Evolutionary conservation across 208 protist genomes (phyloP).

Genomic region (Leishmania amazonensis): DNA sequence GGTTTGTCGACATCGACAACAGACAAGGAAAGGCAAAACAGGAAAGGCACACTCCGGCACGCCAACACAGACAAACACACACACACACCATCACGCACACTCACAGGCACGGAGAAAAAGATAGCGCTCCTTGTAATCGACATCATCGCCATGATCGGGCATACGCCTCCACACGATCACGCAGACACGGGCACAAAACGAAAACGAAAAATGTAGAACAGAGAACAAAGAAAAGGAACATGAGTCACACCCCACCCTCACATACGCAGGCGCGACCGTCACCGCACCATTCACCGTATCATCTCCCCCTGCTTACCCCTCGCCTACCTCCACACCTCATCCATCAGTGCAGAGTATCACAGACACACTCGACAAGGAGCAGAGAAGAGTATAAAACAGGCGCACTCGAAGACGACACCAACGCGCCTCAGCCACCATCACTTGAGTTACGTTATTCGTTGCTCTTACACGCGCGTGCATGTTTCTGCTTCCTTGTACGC

Average conservation of each 20-base stretch:
- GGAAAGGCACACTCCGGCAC: not conserved
- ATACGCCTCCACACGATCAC: not conserved
- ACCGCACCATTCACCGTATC: not conserved
- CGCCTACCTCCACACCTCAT: not conserved
- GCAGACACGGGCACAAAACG: not conserved
- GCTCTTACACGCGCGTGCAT: not conserved
- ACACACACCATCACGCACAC: not conserved
- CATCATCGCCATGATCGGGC: not conserved
- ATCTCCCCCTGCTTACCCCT: not conserved
- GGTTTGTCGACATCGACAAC: not conserved
- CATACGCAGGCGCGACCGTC: not conserved
- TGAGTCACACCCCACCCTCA: not conserved
- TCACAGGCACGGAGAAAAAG: conserved; percentile 6
- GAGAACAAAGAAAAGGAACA: not conserved
- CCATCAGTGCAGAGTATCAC: not conserved
- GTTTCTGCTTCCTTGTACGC: not conserved
- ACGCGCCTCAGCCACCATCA: not conserved
- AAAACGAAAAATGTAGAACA: not conserved
- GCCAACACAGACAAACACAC: conserved; percentile 3
- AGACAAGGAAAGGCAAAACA: conserved; percentile 2
- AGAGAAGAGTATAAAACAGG: not conserved
- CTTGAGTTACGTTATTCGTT: not conserved
- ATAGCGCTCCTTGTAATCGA: not conserved
- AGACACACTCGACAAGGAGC: not conserved
- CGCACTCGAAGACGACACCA: not conserved